Percentiles rank a stretch among this genome's conserved stretches.
These are phyloP conservation scores for Candida cerambycidarum DNA, from an alignment of 805 yeast genomes.

Conservation along the genomic window DNA sequence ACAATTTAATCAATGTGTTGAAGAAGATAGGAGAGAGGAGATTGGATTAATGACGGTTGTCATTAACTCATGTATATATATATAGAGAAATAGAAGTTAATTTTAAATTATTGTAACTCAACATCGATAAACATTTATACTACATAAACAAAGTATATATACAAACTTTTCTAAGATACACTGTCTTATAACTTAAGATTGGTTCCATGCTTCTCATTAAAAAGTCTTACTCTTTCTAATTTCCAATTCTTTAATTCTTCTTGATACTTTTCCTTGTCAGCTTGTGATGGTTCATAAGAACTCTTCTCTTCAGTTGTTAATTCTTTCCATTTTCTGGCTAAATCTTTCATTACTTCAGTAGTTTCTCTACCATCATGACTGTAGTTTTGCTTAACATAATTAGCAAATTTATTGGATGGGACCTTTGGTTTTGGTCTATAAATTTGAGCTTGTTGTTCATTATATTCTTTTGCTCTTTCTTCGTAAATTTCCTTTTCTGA, in stretches of 20 bases:
- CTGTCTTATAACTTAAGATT: constrained; percentile 2
- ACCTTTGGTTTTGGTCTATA: constrained; percentile 35
- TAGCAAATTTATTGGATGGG: constrained; percentile 32
- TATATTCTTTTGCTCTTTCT: constrained; percentile 27
- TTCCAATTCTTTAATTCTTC: constrained; percentile 30
- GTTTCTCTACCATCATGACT: constrained; percentile 19
- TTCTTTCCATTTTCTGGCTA: constrained; percentile 31
- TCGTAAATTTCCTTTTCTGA: constrained; percentile 28
- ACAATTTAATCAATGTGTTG: constrained; percentile 39
- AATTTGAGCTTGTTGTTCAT: constrained; percentile 22
- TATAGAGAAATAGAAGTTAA: background rate
- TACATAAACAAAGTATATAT: background rate
- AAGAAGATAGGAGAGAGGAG: constrained; percentile 15
- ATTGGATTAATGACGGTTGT: background rate
- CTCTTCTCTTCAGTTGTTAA: constrained; percentile 29
- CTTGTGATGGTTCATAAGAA: constrained; percentile 20
- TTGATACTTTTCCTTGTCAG: constrained; percentile 20
- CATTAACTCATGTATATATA: no score
- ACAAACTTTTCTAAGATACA: background rate
- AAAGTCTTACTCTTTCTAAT: constrained; percentile 21
- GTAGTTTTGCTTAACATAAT: constrained; percentile 29
- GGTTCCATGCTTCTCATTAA: constrained; percentile 12
- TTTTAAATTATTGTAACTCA: no score
- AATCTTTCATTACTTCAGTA: constrained; percentile 24
- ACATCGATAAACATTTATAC: background rate